A percentile compares a stretch with the other conserved stretches of the same genome.
phyloP scores from a whole-genome alignment of 192 early-diverging fungal genomes.

The Lunasporangiospora selenospora region DNA sequence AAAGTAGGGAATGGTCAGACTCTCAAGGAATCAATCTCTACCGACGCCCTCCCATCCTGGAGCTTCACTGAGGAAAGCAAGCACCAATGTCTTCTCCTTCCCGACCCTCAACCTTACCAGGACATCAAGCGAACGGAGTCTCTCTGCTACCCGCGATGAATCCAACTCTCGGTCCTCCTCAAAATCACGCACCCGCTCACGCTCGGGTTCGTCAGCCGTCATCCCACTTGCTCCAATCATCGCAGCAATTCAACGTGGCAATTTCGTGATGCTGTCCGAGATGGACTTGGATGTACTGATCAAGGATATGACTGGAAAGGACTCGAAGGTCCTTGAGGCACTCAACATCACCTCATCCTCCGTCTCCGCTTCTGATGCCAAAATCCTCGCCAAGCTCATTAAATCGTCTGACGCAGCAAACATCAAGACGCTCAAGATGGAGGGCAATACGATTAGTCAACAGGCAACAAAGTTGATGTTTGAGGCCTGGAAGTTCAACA shows the following conservation, averaged over 20 bases:
- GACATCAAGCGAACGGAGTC: constrained; percentile 23
- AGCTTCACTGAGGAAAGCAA: constrained; percentile 30
- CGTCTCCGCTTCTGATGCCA: constrained; percentile 40
- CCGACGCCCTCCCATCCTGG: constrained; percentile 36
- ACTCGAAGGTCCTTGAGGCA: constrained; percentile 37
- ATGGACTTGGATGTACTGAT: constrained; percentile 35
- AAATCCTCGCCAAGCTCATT: constrained; percentile 45
- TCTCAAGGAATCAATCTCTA: constrained; percentile 38
- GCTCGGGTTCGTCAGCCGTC: constrained; percentile 8
- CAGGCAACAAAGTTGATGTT: constrained; percentile 46
- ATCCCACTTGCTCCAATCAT: constrained; percentile 42
- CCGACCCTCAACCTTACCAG: constrained; percentile 40
- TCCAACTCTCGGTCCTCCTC: constrained; percentile 34
- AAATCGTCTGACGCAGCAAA: constrained; percentile 42
- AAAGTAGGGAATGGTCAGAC: constrained; percentile 35
- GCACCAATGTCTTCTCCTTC: constrained; percentile 41
- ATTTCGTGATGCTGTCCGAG: constrained; percentile 41
- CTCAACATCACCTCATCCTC: constrained; percentile 35
- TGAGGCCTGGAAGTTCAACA: constrained; percentile 49
- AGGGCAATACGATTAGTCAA: constrained; percentile 44
- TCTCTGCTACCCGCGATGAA: background rate
- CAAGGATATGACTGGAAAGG: constrained; percentile 34
- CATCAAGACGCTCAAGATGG: constrained; percentile 44
- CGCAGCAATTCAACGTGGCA: constrained; percentile 34
- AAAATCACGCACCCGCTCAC: constrained; percentile 16